Evolutionary conservation across 768 basidiomycete genomes (phyloP).

Genomic region (Suillus tomentosus): DNA sequence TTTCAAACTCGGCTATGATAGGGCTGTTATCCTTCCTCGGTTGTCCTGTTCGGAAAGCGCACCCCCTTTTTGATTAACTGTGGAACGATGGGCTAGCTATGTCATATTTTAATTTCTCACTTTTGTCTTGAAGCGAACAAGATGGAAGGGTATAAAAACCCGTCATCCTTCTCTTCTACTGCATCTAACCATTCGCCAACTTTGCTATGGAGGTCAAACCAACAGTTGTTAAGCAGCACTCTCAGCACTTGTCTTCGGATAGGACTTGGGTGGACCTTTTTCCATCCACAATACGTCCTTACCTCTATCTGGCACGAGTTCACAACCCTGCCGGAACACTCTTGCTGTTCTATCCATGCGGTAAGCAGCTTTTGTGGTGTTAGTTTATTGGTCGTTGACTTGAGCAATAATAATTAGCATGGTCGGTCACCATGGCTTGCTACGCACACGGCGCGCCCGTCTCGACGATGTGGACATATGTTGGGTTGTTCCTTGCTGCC

Average conservation of each 20-base stretch:
- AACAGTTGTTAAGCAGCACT: neutral
- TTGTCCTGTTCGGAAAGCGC: too few species aligned
- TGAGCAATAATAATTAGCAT: neutral
- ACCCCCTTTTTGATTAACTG: too few species aligned
- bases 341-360: neutral
- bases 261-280: neutral
- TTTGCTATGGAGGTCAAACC: neutral
- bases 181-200: neutral
- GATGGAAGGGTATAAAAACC: neutral
- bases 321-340: neutral
- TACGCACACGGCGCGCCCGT: neutral
- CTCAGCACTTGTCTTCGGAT: neutral
- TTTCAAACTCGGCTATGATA: too few species aligned
- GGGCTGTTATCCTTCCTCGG: too few species aligned
- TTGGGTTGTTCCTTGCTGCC: neutral
- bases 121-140: neutral
- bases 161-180: neutral
- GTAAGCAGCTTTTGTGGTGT: neutral
- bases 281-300: neutral
- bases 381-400: neutral
- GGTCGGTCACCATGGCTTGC: constrained; percentile 4
- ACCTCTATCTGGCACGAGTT: neutral
- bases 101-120: neutral
- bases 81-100: too few species aligned
- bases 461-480: neutral